phyloP scores from a whole-genome alignment of 345 rosid species.

The Luvunga scandens region DNA sequence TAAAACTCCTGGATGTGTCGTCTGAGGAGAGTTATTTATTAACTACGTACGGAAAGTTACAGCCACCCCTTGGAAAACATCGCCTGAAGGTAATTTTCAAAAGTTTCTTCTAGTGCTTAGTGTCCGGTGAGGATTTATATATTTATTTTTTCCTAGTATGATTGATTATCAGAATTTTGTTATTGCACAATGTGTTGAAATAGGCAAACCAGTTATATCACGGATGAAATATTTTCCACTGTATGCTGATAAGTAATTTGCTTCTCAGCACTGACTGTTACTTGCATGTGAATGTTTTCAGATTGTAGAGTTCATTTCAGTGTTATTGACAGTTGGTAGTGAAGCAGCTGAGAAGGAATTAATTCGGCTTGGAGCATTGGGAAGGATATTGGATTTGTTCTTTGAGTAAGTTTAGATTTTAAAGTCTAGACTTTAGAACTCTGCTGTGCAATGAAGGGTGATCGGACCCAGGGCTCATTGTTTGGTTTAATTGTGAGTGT shows the following conservation, averaged over 20 bases:
- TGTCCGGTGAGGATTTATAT: not conserved
- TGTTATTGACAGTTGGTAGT: slow-evolving; percentile 71
- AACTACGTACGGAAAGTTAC: slow-evolving; percentile 89
- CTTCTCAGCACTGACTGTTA: slow-evolving; percentile 1
- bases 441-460: not conserved
- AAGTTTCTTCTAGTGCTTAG: not conserved
- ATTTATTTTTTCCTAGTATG: not conserved
- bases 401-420: slow-evolving; percentile 61
- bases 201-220: not conserved
- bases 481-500: slow-evolving; percentile 30
- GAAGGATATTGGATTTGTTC: slow-evolving; percentile 68
- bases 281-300: slow-evolving; percentile 29
- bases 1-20: slow-evolving; percentile 75
- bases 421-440: not conserved
- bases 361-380: slow-evolving; percentile 67
- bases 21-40: slow-evolving; percentile 52
- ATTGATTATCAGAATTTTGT: slow-evolving; percentile 15
- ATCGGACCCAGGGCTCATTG: slow-evolving; percentile 23
- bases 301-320: slow-evolving; percentile 92
- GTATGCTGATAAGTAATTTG: not conserved
- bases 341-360: slow-evolving; percentile 88
- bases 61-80: slow-evolving; percentile 94
- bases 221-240: not conserved
- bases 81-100: slow-evolving; percentile 64
- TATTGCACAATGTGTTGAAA: not conserved